A percentile compares a stretch with the other conserved stretches of the same genome.
Evolutionary conservation across 345 rosid species (phyloP).

Genomic region (Viola odorata): DNA sequence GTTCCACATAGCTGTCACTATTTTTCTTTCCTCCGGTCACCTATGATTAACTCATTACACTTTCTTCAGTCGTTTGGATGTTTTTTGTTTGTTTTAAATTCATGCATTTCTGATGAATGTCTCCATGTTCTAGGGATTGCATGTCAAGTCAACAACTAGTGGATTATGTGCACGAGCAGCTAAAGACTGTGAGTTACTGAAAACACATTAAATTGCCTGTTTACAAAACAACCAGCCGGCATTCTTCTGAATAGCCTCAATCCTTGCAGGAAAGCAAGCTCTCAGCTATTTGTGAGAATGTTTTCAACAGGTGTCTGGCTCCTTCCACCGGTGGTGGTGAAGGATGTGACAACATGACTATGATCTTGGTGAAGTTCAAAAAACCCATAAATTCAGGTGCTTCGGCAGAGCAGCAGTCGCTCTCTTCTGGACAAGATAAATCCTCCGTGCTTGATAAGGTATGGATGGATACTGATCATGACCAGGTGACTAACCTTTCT

Average conservation of each 20-base stretch:
- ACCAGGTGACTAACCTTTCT: not conserved
- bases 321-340: constrained; percentile 73
- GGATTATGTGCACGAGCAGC: constrained; percentile 38
- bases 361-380: constrained; percentile 91
- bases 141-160: constrained; percentile 93
- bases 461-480: constrained; percentile 1
- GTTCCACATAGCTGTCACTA: not conserved
- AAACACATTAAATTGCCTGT: not conserved
- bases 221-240: not conserved
- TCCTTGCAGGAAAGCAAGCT: constrained; percentile 75
- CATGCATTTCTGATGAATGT: not conserved
- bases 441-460: not conserved
- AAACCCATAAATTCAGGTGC: constrained; percentile 35
- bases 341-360: constrained; percentile 99
- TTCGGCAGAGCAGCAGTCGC: constrained; percentile 23
- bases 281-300: constrained; percentile 71
- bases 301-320: constrained; percentile 73
- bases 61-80: not conserved
- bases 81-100: not conserved
- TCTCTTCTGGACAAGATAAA: not conserved
- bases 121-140: constrained; percentile 61
- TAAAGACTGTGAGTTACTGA: constrained; percentile 14
- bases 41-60: not conserved
- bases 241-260: not conserved
- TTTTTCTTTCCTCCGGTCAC: not conserved